Base-by-base conservation (phyloP, 768 basidiomycete genomes). In the Lentinus brumalis region DNA sequence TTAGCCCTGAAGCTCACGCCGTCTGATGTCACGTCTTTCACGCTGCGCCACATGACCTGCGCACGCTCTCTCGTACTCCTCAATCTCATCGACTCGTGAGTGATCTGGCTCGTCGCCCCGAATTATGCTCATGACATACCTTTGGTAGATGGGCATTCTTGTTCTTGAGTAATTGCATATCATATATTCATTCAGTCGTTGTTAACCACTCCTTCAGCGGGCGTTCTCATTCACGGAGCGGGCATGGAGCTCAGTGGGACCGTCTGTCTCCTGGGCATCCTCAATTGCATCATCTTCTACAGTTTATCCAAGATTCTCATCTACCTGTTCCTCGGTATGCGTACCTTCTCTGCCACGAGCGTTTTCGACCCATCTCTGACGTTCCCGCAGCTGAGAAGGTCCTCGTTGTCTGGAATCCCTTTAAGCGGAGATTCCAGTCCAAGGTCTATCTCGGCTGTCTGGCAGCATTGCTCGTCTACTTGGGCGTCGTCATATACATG, bases 251-350 rank as follows among this genome's bases (percentile, higher is more conserved):
- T 69, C 41, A 75, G 73, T 50, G 15, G 50, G 3, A 62, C 70
- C 2, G 68, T 76, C 1, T 84, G 83, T 66, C 69, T 75, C 4
- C 64, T 76, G 9, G 81, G 76, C 3, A 79, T 83, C 52, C 75
- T 78, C 56, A 67, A 78, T 31, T 82, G 80, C 67, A 75, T 82
- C 50, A 58, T 67, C 3, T 70, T 80, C 60, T 81, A 80, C 60
- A 71, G 76, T 0, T 69, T 74, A 11, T 76, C 79, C 6, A 81
- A 83, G 61, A 55, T 82, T 8, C 74, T 82, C 44, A 78, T 83
- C 6, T 84, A 83, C 62, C 69, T 75, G 5, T 83, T 82, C 64
- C 74, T 83, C 30, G 73, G 75, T 72, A 53, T 52, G 66, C 11
- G 56, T 41, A 38, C 12, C 21, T 47, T 35, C 18, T 44, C 8